Base-by-base conservation (phyloP, 1,139 yeast genomes). In the Candida sojae region DNA sequence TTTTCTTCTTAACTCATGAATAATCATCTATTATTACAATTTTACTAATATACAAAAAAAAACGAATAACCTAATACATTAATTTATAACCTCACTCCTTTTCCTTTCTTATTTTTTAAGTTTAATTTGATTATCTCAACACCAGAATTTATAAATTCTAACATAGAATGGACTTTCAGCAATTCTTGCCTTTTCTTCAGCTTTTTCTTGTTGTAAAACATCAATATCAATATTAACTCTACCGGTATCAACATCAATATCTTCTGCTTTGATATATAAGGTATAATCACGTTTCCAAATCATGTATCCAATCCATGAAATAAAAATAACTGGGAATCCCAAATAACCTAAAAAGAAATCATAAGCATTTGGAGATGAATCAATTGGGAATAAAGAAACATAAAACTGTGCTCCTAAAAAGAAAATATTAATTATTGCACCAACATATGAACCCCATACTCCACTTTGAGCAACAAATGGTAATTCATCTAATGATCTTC, bases 341-440 rank as follows among this genome's bases (percentile, higher is more conserved):
- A 73, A 64, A 55, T 72, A 73, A 31, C 66, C 57, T 52, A 61
- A 57, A 59, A 73, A 73, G 58, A 73, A 73, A 33, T 59, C 63
- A 13, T 57, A 51, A 11, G 73, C 76, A 49, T 57, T 62, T 40
- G 78, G 73, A 29, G 52, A 46, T 1, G 52, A 65, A 4, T 71
- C 75, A 35, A 67, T 49, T n/a, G 79, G 79, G 60, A 61, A 73
- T 40, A 73, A 61, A 3, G 76, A 71, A 35, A 73, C 63, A 76
- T 77, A 73, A 54, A 73, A 71, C 56, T 73, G 77, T 9, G 74
- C 74, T 43, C 68, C 55, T 43, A 70, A 57, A n/a, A 68, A 71
- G 51, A 70, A 58, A 8, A 63, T 45, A 53, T 63, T 66, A 33
- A 70, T 54, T 25, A 52, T 45, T 17, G 63, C 57, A 31, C 71